Evolutionary conservation across 1,139 yeast species (phyloP), one percentile per base, ranked within the genome.

Genomic region (Geotrichum carabidarum): DNA sequence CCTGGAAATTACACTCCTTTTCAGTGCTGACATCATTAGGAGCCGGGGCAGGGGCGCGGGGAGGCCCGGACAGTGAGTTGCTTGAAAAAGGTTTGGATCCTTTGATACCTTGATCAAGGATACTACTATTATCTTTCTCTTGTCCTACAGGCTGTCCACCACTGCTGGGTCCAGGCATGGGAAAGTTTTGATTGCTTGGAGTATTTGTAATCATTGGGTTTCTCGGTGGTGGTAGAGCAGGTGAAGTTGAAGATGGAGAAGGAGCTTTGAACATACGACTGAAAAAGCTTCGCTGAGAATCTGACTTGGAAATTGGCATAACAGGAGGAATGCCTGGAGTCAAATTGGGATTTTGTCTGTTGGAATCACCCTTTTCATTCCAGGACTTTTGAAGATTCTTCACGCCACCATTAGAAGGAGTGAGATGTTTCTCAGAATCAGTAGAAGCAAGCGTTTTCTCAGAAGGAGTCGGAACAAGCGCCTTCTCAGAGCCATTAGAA

Each of bases 51-150:
- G 52, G 38, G 7, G 52, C 37, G 8, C 43, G 31, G 9, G 52
- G 44, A 15, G 55, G 55, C 15, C 50, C 38, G 15, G 41, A n/a
- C 7, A 48, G 35, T 12, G 38, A 48, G 31, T 27, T 32, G 9
- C 32, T 40, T 15, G 34, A 15, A 36, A 54, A 58, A 1, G 60
- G 57, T 11, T 50, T 40, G 1, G 59, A 45, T 4, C 50, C 50
- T 8, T 35, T 42, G 45, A 58, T 51, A 8, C 59, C 60, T 15
- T 42, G 32, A 17, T 44, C 37, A 3, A 57, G 44, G 18, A 54
- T 47, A 42, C 44, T n/a, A 41, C 42, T 15, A 14, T 18, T 14
- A 34, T 50, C 46, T n/a, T 30, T 34, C 42, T 40, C 49, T 43
- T 44, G 22, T n/a, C 47, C 51, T 5, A 7, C 11, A 8, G 31